Evolutionary conservation across 495 filamentous ascomycete species (phyloP).

Genomic region (Alectoria sarmentosa): DNA sequence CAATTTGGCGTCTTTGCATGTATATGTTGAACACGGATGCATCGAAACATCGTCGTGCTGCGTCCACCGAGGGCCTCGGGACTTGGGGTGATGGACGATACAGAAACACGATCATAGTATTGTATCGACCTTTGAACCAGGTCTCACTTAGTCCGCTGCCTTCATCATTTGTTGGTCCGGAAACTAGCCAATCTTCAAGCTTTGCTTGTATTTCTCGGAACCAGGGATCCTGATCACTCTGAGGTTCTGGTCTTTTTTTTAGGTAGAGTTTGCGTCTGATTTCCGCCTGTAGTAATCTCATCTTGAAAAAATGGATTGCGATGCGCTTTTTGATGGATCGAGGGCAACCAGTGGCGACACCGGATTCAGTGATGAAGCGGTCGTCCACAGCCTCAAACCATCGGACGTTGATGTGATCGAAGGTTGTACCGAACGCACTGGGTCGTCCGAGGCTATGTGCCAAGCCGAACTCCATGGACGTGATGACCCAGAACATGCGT

Average conservation of each 20-base stretch:
- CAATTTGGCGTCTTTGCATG: conserved; percentile 69
- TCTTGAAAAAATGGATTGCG: conserved; percentile 85
- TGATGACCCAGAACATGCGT: conserved; percentile 76
- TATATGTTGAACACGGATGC: conserved; percentile 70
- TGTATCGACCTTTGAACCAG: conserved; percentile 68
- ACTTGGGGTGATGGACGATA: conserved; percentile 86
- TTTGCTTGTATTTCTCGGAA: conserved; percentile 71
- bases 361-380: conserved; percentile 69
- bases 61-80: conserved; percentile 66
- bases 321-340: conserved; percentile 72
- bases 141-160: conserved; percentile 58
- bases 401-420: conserved; percentile 72
- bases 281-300: conserved; percentile 82
- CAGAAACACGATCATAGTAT: conserved; percentile 79
- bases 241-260: conserved; percentile 63
- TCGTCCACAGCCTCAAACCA: conserved; percentile 78
- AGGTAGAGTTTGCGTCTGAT: conserved; percentile 78
- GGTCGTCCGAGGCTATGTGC: conserved; percentile 81
- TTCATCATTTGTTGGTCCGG: conserved; percentile 53
- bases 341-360: conserved; percentile 57
- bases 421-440: conserved; percentile 67
- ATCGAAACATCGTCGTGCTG: conserved; percentile 75
- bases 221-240: conserved; percentile 75
- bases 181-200: conserved; percentile 63
- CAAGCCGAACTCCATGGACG: conserved; percentile 79